Percentiles rank a stretch among this genome's conserved stretches.
Conservation (phyloP, 805 yeast species). For the Spathaspora hagerdaliae region DNA sequence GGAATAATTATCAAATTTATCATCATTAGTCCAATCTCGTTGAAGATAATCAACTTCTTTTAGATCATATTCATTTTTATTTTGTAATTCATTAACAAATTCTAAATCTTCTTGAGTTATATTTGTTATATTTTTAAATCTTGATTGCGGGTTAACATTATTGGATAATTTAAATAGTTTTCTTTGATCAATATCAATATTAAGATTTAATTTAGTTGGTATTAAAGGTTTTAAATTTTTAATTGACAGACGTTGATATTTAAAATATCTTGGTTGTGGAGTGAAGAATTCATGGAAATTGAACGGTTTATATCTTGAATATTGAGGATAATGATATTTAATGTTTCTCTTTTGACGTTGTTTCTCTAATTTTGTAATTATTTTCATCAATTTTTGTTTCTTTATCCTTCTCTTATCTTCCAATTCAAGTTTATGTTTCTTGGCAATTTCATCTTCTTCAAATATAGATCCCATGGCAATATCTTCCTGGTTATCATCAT, state of each 20-base stretch:
- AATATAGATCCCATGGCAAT: constrained; percentile 18
- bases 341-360: constrained; percentile 27
- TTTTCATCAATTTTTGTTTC: constrained; percentile 21
- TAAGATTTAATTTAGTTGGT: constrained; percentile 59
- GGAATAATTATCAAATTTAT: constrained; percentile 39
- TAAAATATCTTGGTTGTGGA: constrained; percentile 54
- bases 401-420: constrained; percentile 21
- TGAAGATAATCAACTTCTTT: constrained; percentile 28
- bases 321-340: constrained; percentile 58
- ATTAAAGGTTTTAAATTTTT: constrained; percentile 41
- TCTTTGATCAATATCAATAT: constrained; percentile 59
- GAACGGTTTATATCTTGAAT: constrained; percentile 49
- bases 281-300: constrained; percentile 64
- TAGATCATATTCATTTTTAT: constrained; percentile 12
- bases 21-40: constrained; percentile 30
- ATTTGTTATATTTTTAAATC: constrained; percentile 1
- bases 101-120: constrained; percentile 31
- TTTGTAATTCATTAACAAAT: constrained; percentile 24
- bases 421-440: constrained; percentile 15
- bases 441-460: constrained; percentile 15
- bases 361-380: constrained; percentile 27
- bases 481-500: constrained; percentile 20
- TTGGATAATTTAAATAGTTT: constrained; percentile 42
- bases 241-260: constrained; percentile 48
- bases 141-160: constrained; percentile 1